phyloP scores from a whole-genome alignment of 768 basidiomycete genomes.

The Tricholoma hemisulphureum region DNA sequence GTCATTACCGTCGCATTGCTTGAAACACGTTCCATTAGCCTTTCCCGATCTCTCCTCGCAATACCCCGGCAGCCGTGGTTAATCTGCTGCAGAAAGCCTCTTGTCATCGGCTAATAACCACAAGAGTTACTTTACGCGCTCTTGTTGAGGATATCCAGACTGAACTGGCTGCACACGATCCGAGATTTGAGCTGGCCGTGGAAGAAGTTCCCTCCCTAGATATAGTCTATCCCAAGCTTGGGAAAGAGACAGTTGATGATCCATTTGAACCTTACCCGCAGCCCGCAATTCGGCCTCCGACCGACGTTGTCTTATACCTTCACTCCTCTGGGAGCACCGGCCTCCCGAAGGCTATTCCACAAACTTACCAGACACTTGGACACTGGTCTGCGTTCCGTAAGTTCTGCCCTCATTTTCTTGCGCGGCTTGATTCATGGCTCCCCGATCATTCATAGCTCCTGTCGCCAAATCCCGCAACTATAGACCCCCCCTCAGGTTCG shows the following conservation, averaged over 20 bases:
- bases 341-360: slow-evolving; percentile 41
- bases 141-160: slow-evolving; percentile 29
- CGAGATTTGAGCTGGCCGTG: slow-evolving; percentile 22
- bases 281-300: slow-evolving; percentile 1
- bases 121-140: slow-evolving; percentile 24
- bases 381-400: no score
- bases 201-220: slow-evolving; percentile 32
- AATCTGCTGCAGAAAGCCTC: slow-evolving; percentile 36
- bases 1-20: neutral
- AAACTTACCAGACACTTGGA: slow-evolving; percentile 27
- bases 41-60: slow-evolving; percentile 40
- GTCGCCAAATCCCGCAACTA: slow-evolving; percentile 3
- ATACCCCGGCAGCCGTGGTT: slow-evolving; percentile 34
- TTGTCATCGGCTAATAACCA: slow-evolving; percentile 39
- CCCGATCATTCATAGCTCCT: neutral
- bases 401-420: no score
- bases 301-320: slow-evolving; percentile 32
- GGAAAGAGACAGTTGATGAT: slow-evolving; percentile 27
- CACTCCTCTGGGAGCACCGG: slow-evolving; percentile 53
- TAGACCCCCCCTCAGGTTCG: slow-evolving; percentile 19
- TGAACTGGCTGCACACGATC: slow-evolving; percentile 17
- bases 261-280: slow-evolving; percentile 28
- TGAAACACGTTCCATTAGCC: slow-evolving; percentile 28
- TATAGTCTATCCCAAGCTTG: slow-evolving; percentile 39
- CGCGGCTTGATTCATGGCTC: no score